Evolutionary conservation across 352 stramenopile species (phyloP).

Genomic region (Pythium diclinum): DNA sequence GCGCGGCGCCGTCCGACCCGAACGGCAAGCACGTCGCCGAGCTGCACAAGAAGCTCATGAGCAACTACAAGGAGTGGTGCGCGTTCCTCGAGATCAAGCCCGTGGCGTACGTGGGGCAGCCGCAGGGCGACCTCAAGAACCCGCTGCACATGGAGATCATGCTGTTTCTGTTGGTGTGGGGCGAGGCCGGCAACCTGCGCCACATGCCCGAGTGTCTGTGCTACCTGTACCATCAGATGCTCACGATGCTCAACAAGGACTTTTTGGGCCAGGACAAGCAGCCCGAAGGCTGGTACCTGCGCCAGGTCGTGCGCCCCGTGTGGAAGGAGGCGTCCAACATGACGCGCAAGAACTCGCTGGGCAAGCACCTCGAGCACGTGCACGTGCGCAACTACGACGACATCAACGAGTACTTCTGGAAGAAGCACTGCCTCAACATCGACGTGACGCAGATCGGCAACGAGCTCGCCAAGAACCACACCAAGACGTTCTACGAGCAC

Average conservation of each 20-base stretch:
- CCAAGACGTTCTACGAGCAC: slow-evolving; percentile 43
- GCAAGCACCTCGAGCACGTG: slow-evolving; percentile 34
- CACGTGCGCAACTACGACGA: slow-evolving; percentile 44
- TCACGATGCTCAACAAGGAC: slow-evolving; percentile 29
- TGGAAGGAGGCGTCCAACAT: slow-evolving; percentile 36
- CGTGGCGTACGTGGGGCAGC: slow-evolving; percentile 55
- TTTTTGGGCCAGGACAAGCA: slow-evolving; percentile 16
- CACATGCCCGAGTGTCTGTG: slow-evolving; percentile 94
- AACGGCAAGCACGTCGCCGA: slow-evolving; percentile 56
- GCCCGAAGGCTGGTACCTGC: slow-evolving; percentile 28
- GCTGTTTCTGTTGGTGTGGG: slow-evolving; percentile 93
- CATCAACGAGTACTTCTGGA: slow-evolving; percentile 48
- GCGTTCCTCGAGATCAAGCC: slow-evolving; percentile 66
- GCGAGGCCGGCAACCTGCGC: slow-evolving; percentile 89
- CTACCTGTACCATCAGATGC: slow-evolving; percentile 88
- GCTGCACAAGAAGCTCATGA: slow-evolving; percentile 16
- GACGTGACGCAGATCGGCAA: slow-evolving; percentile 29
- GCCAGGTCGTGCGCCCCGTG: slow-evolving; percentile 28
- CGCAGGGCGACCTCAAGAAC: slow-evolving; percentile 20
- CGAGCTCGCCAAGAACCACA: slow-evolving; percentile 27
- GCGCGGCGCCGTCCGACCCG: slow-evolving; percentile 42
- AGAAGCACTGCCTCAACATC: slow-evolving; percentile 30
- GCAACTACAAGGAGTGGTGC: slow-evolving; percentile 80
- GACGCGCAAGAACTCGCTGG: slow-evolving; percentile 31
- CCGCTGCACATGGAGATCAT: slow-evolving; percentile 78